Evolutionary conservation across 208 protist genomes (phyloP).

Genomic region (Entamoeba dispar): DNA sequence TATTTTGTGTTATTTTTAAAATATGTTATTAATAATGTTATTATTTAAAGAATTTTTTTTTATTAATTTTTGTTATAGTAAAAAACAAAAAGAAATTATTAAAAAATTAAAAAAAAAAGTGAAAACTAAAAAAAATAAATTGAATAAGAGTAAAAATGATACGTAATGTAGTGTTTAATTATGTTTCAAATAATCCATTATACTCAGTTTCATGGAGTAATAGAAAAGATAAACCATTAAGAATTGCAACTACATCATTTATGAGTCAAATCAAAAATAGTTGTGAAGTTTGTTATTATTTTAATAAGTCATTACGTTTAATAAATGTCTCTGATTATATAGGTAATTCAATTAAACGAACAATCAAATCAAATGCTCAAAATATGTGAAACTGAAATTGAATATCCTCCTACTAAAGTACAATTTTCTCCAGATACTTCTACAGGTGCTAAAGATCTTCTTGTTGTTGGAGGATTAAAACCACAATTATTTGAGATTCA

Average conservation of each 20-base stretch:
- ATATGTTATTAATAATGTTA: too few relatives aligned
- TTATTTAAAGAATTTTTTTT: too few relatives aligned
- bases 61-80: too few relatives aligned
- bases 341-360: not conserved
- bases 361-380: not conserved
- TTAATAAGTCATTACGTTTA: not conserved
- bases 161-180: not conserved
- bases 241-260: not conserved
- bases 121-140: not conserved
- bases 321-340: too few relatives aligned
- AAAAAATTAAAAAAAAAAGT: not conserved
- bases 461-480: not conserved
- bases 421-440: not conserved
- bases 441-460: not conserved
- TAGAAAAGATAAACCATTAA: not conserved
- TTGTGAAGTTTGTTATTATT: not conserved
- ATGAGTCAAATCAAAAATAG: not conserved
- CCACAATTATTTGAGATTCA: not conserved
- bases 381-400: not conserved
- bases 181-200: not conserved
- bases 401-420: not conserved
- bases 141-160: not conserved
- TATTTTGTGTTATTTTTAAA: too few relatives aligned
- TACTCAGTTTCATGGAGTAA: not conserved
- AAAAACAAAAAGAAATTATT: too few relatives aligned